phyloP scores from a whole-genome alignment of 495 filamentous ascomycete genomes.

The Penicillium bialowiezense region DNA sequence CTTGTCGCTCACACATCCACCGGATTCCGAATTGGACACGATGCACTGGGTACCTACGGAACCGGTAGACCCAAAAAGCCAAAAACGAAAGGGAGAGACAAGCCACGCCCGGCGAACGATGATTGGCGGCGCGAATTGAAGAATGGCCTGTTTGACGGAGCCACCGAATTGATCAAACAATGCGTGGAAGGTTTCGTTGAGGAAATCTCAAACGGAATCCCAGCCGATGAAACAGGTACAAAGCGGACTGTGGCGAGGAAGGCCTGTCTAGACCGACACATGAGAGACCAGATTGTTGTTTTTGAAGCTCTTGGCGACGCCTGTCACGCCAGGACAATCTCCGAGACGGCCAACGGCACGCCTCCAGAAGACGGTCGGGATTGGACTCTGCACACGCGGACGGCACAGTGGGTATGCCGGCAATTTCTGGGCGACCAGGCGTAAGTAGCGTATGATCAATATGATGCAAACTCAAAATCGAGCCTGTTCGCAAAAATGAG shows the following conservation, averaged over 20 bases:
- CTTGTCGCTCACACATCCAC: conserved; percentile 65
- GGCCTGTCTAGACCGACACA: conserved; percentile 60
- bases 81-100: conserved; percentile 4
- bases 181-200: conserved; percentile 57
- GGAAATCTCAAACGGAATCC: conserved; percentile 45
- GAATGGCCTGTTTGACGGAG: conserved; percentile 1
- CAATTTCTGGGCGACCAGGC: conserved; percentile 32
- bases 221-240: not conserved
- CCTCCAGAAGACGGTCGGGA: conserved; percentile 37
- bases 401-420: conserved; percentile 70
- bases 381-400: conserved; percentile 66
- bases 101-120: not conserved
- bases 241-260: not conserved
- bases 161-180: conserved; percentile 33
- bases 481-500: not conserved
- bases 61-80: not conserved
- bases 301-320: conserved; percentile 67
- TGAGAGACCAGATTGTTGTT: conserved; percentile 78
- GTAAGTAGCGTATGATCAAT: not conserved
- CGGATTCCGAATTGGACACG: conserved; percentile 62
- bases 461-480: not conserved
- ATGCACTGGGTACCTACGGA: conserved; percentile 46
- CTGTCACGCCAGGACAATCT: conserved; percentile 8
- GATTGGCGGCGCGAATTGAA: not conserved
- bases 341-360: conserved; percentile 26